Base-by-base conservation (phyloP, 2,329 filamentous ascomycete species). In the Cladosporium halotolerans region DNA sequence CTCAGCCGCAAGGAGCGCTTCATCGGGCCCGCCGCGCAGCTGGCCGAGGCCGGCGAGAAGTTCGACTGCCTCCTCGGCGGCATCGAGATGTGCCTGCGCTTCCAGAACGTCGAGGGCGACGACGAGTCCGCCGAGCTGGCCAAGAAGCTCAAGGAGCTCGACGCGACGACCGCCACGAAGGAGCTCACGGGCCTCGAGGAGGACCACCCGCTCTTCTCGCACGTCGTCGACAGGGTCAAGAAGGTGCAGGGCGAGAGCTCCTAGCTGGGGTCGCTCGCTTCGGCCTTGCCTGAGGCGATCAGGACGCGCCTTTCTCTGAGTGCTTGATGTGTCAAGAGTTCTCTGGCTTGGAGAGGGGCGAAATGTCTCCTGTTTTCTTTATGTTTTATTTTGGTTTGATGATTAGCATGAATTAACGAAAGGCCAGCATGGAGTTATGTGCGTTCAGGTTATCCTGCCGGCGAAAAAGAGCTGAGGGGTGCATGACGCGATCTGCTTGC, bases 1-100 rank as follows among this genome's bases (percentile, higher is more conserved):
- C 81, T 99, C 33, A 86, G 86, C 60, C 88, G 91, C 72, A 93
- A 95, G 76, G 93, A 99, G 76, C 90, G 93, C 42, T 96, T 99
- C 76, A 85, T 99, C 63, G 90, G 88, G 43, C 93, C 93, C 4
- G 92, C 93, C 43, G 83, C 88, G 9, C 87, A 95, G 73, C 82
- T 99, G 14, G 90, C 90, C 43, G 89, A 96, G 77, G 78, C 80
- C 56, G 89, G 83, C 55, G 78, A 89, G 72, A 80, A 82, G 62
- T 86, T 85, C 69, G 79, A 83, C 54, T 84, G 81, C 50, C 79
- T 99, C 31, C 77, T 97, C 50, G 86, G 85, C 55, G 88, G 89
- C 16, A 82, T 93, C 43, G 92, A 97, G 78, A 89, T 92, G 83
- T 85, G 89, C 6, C 85, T 99, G 70, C 88, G 87, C 58, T 99